phyloP scores from a whole-genome alignment of 2,329 filamentous ascomycete species.

The Ophiostoma sp. region DNA sequence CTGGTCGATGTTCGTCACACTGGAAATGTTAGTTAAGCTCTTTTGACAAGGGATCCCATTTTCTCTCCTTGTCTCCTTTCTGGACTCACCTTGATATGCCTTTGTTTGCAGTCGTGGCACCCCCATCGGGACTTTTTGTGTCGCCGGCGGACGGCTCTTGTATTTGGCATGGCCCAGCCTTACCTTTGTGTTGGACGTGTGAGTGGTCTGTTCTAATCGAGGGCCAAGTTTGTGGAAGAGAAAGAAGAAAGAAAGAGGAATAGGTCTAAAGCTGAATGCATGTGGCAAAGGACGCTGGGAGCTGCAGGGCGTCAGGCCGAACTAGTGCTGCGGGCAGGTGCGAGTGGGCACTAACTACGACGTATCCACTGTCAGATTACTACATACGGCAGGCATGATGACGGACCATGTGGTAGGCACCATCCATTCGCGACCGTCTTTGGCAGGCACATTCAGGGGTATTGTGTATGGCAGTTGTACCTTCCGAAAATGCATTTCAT shows the following conservation, averaged over 20 bases:
- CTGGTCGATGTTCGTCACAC: neutral
- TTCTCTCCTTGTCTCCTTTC: neutral
- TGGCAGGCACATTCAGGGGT: neutral
- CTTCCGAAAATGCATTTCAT: neutral
- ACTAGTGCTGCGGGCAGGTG: neutral
- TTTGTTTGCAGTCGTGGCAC: neutral
- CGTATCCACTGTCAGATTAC: too few species aligned
- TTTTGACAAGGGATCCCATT: too few species aligned
- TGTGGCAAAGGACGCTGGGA: neutral
- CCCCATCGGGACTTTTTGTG: slow-evolving; percentile 9
- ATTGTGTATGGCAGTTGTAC: neutral
- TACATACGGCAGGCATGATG: too few species aligned
- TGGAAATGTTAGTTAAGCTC: neutral
- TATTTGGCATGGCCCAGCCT: neutral
- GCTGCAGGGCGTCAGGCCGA: neutral
- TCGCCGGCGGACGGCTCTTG: neutral
- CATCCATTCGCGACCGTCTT: neutral
- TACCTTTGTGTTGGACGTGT: neutral
- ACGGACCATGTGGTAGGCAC: neutral
- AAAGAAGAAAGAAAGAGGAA: neutral
- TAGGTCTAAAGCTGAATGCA: neutral
- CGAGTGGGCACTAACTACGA: too few species aligned
- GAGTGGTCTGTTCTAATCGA: neutral
- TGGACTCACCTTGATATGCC: neutral
- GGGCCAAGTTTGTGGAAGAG: neutral